Base-by-base conservation (phyloP, 768 basidiomycete species). In the Dictyophora rubrovolvata region DNA sequence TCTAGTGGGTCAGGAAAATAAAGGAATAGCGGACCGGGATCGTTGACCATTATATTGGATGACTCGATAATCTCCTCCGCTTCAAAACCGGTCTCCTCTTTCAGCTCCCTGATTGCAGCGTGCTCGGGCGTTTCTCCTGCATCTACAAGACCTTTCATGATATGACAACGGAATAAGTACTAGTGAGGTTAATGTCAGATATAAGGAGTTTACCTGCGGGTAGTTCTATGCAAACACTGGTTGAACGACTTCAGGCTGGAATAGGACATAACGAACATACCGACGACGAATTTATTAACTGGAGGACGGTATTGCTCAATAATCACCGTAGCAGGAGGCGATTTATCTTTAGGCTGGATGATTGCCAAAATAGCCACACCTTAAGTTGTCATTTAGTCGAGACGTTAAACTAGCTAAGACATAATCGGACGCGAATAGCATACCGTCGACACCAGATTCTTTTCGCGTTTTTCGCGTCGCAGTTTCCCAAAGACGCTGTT, bases 271-370 rank as follows among this genome's bases (percentile, higher is more conserved):
- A 17, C 2, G 42, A 22, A 56, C 68, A 47, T 68, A 83, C 90
- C 93, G 60, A 95, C 78, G 60, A 89, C 78, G 62, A 80, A 77
- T 62, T 83, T 85, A 65, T 81, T 86, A 50, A 93, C 77, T 0
- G 94, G 91, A 0, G 95, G 93, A 22, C 95, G 83, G 69, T 87
- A 97, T 68, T 96, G 94, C 67, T 95, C 91, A 65, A 96, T 83
- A 63, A 97, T 75, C 56, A 95, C 79, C 4, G 89, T 93, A 1
- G 88, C 89, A 5, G 79, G 69, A 4, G 83, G 84, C 2, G 81
- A 78, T 61, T 80, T 76, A 8, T 80, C 82, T 69, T 83, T 83
- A 48, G 93, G 93, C 36, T 81, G 79, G 49, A 97, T 75, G 23
- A 96, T 72, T 14, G 91, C 84, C 5, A 96, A 73, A 48, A 96